These are phyloP conservation scores for Pseudophaeomoniella oleicola DNA, from an alignment of 2,329 filamentous ascomycete species.

Conservation along the genomic window DNA sequence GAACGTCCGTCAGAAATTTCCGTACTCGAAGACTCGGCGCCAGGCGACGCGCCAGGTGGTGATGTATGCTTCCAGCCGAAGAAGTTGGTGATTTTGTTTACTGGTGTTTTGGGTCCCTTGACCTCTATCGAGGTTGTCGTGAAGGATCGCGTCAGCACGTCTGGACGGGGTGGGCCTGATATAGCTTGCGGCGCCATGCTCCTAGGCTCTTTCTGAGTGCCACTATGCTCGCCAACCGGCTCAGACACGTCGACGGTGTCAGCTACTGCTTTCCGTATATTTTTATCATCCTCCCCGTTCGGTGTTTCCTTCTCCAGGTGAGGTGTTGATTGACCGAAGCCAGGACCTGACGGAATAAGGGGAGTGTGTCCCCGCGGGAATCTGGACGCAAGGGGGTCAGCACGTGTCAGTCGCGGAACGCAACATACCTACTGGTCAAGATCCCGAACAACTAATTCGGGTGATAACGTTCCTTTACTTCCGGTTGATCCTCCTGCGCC, in stretches of 20 bases:
- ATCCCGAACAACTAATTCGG: slow-evolving; percentile 20
- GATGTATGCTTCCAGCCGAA: slow-evolving; percentile 50
- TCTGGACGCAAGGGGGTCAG: slow-evolving; percentile 13
- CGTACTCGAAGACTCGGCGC: slow-evolving; percentile 44
- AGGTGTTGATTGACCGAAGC: too few relatives aligned
- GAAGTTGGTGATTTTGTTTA: slow-evolving; percentile 47
- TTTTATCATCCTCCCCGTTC: too few relatives aligned
- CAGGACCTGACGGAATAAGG: slow-evolving; percentile 13
- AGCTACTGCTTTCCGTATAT: too few relatives aligned
- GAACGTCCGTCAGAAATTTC: slow-evolving; percentile 50
- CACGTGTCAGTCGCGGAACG: slow-evolving; percentile 11
- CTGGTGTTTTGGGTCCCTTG: slow-evolving; percentile 35
- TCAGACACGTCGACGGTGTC: too few relatives aligned
- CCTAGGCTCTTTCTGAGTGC: slow-evolving; percentile 14
- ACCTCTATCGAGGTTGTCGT: slow-evolving; percentile 20
- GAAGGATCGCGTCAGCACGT: slow-evolving; percentile 22
- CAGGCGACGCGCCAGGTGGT: slow-evolving; percentile 38
- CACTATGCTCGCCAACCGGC: slow-evolving; percentile 5
- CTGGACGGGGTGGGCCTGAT: slow-evolving; percentile 24
- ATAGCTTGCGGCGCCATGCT: slow-evolving; percentile 31
- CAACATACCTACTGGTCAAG: slow-evolving; percentile 23
- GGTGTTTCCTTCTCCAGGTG: too few relatives aligned
- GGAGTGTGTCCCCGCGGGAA: slow-evolving; percentile 23
- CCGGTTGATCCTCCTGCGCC: background rate
- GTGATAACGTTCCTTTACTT: slow-evolving; percentile 4